These are phyloP conservation scores for Russula virescens DNA, from an alignment of 768 basidiomycete genomes.

Conservation along the genomic window DNA sequence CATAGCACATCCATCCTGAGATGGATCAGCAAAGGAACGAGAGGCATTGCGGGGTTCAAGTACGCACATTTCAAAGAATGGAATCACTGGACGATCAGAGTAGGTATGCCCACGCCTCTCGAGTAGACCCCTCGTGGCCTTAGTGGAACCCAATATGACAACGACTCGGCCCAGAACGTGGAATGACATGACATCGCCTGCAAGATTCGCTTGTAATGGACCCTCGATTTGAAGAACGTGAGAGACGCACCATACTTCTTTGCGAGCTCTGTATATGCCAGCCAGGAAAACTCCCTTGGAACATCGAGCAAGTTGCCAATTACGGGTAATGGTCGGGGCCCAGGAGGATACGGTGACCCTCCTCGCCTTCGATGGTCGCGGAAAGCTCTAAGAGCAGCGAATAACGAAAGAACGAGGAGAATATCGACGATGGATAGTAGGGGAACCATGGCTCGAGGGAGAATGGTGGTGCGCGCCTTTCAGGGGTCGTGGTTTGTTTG, in stretches of 20 bases:
- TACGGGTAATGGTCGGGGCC: constrained; percentile 4
- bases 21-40: neutral
- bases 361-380: neutral
- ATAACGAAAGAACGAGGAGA: neutral
- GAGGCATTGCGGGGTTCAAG: neutral
- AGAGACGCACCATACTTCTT: constrained; percentile 4
- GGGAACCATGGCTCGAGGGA: no score
- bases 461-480: no score
- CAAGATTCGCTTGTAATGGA: no score
- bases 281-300: neutral
- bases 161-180: constrained; percentile 45
- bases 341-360: constrained; percentile 9
- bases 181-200: constrained; percentile 8
- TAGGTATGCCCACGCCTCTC: constrained; percentile 43
- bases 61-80: constrained; percentile 13
- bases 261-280: neutral
- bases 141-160: constrained; percentile 43
- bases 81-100: neutral
- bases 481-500: no score
- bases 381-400: neutral
- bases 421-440: neutral
- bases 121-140: constrained; percentile 43
- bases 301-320: constrained; percentile 6
- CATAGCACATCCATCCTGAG: constrained; percentile 3
- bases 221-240: no score